These are phyloP conservation scores for Diversispora eburnea DNA, from an alignment of 192 early-diverging fungal genomes.

Conservation along the genomic window DNA sequence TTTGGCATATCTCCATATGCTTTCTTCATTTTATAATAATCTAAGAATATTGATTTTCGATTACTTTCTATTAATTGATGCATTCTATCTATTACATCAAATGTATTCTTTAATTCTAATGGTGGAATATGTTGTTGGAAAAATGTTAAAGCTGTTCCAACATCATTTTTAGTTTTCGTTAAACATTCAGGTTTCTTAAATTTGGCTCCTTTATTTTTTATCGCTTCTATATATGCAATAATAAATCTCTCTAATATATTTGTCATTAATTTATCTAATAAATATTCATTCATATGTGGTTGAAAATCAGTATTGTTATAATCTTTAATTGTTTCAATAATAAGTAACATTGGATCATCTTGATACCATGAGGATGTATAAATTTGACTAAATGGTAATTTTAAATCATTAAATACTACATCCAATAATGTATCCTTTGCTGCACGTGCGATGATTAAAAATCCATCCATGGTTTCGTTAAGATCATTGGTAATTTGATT, in stretches of 20 bases:
- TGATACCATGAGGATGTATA: constrained; percentile 91
- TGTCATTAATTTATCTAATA: constrained; percentile 82
- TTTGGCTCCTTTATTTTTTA: constrained; percentile 71
- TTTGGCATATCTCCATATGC: constrained; percentile 89
- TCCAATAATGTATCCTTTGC: constrained; percentile 75
- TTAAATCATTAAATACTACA: constrained; percentile 79
- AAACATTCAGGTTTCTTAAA: constrained; percentile 66
- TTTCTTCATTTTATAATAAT: constrained; percentile 88
- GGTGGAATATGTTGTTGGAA: constrained; percentile 71
- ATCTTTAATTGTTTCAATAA: constrained; percentile 93
- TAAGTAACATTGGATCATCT: constrained; percentile 76
- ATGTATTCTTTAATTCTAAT: constrained; percentile 69
- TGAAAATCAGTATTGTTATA: constrained; percentile 82
- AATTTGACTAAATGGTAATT: constrained; percentile 67
- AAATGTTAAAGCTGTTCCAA: constrained; percentile 68
- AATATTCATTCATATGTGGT: constrained; percentile 80
- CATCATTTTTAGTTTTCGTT: constrained; percentile 74
- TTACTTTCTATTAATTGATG: constrained; percentile 76
- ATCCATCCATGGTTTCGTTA: constrained; percentile 79
- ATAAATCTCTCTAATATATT: constrained; percentile 85
- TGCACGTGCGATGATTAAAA: constrained; percentile 81
- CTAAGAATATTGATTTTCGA: constrained; percentile 81
- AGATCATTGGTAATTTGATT: constrained; percentile 61
- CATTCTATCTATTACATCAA: constrained; percentile 82
- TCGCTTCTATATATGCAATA: constrained; percentile 80